Percentiles rank a stretch among this genome's conserved stretches.
phyloP scores from a whole-genome alignment of 306 rosid species.

The Sophora flavescens region DNA sequence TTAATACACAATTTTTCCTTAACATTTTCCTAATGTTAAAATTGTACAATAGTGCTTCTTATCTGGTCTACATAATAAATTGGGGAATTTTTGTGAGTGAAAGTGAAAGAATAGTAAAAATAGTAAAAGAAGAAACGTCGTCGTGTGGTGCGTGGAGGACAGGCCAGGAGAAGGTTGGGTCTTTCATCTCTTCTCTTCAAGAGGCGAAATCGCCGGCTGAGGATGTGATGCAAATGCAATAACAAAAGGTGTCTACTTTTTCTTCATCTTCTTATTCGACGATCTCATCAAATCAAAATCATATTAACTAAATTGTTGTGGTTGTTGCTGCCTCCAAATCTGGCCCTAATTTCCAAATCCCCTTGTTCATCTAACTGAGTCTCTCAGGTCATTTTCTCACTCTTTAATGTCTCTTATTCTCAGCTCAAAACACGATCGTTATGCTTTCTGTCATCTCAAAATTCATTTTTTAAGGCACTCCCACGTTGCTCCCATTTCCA shows the following conservation, averaged over 20 bases:
- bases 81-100: too few species aligned
- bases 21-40: too few species aligned
- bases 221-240: background rate
- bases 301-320: too few species aligned
- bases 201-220: slow-evolving; percentile 40
- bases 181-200: slow-evolving; percentile 33
- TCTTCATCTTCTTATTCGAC: background rate
- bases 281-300: background rate
- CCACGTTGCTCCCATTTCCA: slow-evolving; percentile 1
- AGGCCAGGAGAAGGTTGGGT: background rate
- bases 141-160: slow-evolving; percentile 10
- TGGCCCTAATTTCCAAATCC: background rate
- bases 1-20: too few species aligned
- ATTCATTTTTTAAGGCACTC: slow-evolving; percentile 1
- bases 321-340: background rate
- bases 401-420: too few species aligned
- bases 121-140: slow-evolving; percentile 16
- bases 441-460: background rate
- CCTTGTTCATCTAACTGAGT: background rate
- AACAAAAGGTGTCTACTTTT: background rate
- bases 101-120: too few species aligned
- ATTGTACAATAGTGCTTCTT: too few species aligned
- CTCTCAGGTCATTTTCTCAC: background rate
- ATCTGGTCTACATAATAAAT: too few species aligned
- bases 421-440: background rate